Evolutionary conservation across 345 rosid species (phyloP).

Genomic region (Gossypium australe): DNA sequence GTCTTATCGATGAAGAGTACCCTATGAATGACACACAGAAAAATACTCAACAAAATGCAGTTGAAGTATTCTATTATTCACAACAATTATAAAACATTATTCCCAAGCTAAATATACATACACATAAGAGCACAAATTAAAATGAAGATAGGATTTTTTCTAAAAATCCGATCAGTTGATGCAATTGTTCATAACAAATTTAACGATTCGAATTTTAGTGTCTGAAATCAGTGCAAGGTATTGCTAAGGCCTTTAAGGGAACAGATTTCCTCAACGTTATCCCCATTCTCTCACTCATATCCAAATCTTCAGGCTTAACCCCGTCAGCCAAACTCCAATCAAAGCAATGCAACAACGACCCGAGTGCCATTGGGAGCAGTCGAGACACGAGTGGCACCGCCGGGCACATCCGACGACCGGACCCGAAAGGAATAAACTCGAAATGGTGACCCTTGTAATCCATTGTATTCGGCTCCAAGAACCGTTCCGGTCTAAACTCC

Average conservation of each 20-base stretch:
- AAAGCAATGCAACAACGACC: slow-evolving; percentile 49
- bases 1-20: too few relatives aligned
- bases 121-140: too few relatives aligned
- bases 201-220: too few relatives aligned
- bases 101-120: too few relatives aligned
- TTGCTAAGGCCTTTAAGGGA: slow-evolving; percentile 56
- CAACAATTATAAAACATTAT: too few relatives aligned
- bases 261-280: slow-evolving; percentile 53
- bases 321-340: slow-evolving; percentile 56
- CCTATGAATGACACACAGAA: too few relatives aligned
- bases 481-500: slow-evolving; percentile 62
- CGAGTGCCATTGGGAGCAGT: slow-evolving; percentile 55
- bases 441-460: slow-evolving; percentile 69
- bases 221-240: slow-evolving; percentile 20
- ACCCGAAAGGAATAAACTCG: slow-evolving; percentile 67
- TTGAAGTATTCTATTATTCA: too few relatives aligned
- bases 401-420: slow-evolving; percentile 83
- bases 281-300: slow-evolving; percentile 67
- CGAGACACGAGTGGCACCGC: slow-evolving; percentile 66
- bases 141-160: too few relatives aligned
- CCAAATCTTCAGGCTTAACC: slow-evolving; percentile 39
- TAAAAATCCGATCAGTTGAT: too few relatives aligned
- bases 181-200: too few relatives aligned
- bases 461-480: slow-evolving; percentile 25
- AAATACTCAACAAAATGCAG: too few relatives aligned